These are phyloP conservation scores for Salix purpurea DNA, from an alignment of 345 rosid genomes.

Conservation along the genomic window DNA sequence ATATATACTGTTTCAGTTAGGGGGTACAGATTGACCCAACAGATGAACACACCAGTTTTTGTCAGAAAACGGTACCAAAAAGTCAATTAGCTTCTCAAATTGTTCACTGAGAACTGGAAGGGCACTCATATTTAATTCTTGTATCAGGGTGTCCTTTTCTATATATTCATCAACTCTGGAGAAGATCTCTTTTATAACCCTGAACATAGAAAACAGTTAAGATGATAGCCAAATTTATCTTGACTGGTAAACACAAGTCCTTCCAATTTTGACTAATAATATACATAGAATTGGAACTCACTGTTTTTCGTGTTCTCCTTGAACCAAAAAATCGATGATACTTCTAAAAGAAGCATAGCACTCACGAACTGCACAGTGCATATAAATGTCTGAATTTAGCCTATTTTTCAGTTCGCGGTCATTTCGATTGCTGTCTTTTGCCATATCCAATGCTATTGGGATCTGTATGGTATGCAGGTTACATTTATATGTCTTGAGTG, in stretches of 20 bases:
- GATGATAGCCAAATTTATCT: neutral
- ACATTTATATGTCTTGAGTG: constrained; percentile 10
- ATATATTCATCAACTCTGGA: constrained; percentile 56
- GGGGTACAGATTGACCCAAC: neutral
- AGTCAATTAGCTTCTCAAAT: constrained; percentile 73
- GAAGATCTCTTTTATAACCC: constrained; percentile 70
- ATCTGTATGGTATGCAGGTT: constrained; percentile 42
- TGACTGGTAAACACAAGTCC: neutral
- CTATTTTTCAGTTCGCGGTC: constrained; percentile 84
- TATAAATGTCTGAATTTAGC: constrained; percentile 61
- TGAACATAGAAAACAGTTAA: constrained; percentile 25
- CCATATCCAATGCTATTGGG: constrained; percentile 98
- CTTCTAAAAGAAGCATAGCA: constrained; percentile 91
- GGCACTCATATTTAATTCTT: constrained; percentile 72
- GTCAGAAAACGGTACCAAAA: constrained; percentile 45
- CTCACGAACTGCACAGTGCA: constrained; percentile 87
- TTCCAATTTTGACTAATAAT: neutral
- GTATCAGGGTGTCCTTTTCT: constrained; percentile 32
- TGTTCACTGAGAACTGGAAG: constrained; percentile 82
- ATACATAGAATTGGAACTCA: constrained; percentile 31
- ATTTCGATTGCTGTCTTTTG: constrained; percentile 88
- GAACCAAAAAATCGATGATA: constrained; percentile 71
- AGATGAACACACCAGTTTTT: neutral
- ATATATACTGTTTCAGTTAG: neutral
- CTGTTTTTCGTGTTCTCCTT: constrained; percentile 60